Percentiles rank a stretch among this genome's conserved stretches.
These are phyloP conservation scores for Phytophthora brassicae DNA, from an alignment of 352 stramenopile species.

Conservation along the genomic window DNA sequence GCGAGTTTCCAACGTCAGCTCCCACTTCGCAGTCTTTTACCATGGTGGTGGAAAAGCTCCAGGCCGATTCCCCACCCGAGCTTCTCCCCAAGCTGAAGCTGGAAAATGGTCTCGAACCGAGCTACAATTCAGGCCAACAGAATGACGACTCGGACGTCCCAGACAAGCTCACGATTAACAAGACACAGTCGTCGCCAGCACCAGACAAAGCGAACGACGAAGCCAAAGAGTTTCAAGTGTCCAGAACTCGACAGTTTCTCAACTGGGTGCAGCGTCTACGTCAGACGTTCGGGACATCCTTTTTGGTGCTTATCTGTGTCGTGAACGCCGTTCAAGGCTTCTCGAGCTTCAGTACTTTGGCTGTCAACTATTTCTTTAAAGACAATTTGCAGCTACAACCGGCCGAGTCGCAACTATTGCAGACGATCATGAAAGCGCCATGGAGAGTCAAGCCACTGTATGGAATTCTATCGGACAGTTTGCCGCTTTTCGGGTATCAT, in stretches of 20 bases:
- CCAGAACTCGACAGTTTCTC: conserved; percentile 37
- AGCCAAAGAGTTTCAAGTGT: conserved; percentile 21
- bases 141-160: not conserved
- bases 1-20: conserved; percentile 1
- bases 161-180: conserved; percentile 5
- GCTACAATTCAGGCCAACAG: not conserved
- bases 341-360: conserved; percentile 89
- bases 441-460: conserved; percentile 97
- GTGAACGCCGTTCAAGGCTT: conserved; percentile 96
- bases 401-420: conserved; percentile 90
- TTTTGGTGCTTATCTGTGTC: conserved; percentile 65
- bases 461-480: conserved; percentile 94
- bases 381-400: conserved; percentile 94
- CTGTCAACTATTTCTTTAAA: conserved; percentile 97
- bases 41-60: conserved; percentile 15
- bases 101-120: conserved; percentile 15
- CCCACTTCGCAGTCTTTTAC: conserved; percentile 7
- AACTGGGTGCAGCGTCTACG: conserved; percentile 56
- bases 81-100: conserved; percentile 24
- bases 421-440: conserved; percentile 92
- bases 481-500: conserved; percentile 94
- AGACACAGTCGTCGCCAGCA: conserved; percentile 3
- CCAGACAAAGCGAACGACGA: not conserved
- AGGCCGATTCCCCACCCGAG: conserved; percentile 13
- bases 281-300: conserved; percentile 69